phyloP scores from a whole-genome alignment of 805 yeast species.

The Candida mattraensis region DNA sequence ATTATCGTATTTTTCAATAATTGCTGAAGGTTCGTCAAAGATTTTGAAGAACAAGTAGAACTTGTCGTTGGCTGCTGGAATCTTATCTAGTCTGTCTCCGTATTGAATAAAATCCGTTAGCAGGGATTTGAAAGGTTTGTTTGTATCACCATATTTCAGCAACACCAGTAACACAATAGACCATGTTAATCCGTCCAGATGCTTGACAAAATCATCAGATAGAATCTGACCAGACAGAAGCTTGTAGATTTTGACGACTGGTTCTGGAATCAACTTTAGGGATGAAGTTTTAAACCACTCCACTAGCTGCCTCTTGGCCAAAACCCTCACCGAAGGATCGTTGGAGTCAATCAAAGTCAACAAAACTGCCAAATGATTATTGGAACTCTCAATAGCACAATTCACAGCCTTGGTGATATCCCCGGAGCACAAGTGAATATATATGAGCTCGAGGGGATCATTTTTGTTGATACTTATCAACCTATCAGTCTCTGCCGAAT shows the following conservation, averaged over 20 bases:
- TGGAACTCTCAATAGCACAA: slow-evolving; percentile 57
- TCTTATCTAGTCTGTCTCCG: slow-evolving; percentile 10
- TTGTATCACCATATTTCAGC: slow-evolving; percentile 62
- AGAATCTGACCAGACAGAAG: slow-evolving; percentile 56
- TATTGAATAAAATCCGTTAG: slow-evolving; percentile 27
- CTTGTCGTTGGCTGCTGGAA: slow-evolving; percentile 11
- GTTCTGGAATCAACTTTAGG: slow-evolving; percentile 47
- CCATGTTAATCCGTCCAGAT: slow-evolving; percentile 60
- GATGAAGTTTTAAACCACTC: slow-evolving; percentile 58
- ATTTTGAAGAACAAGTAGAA: slow-evolving; percentile 19
- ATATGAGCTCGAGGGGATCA: slow-evolving; percentile 52
- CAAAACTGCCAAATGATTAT: slow-evolving; percentile 68
- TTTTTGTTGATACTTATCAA: slow-evolving; percentile 24
- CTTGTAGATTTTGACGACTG: slow-evolving; percentile 59
- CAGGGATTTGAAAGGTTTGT: slow-evolving; percentile 34
- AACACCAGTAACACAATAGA: slow-evolving; percentile 55
- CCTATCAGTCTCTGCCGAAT: slow-evolving; percentile 36
- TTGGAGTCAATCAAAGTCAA: slow-evolving; percentile 73
- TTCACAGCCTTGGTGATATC: slow-evolving; percentile 62
- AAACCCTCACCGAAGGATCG: slow-evolving; percentile 51
- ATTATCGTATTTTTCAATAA: slow-evolving; percentile 13
- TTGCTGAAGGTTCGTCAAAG: slow-evolving; percentile 12
- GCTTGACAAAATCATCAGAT: slow-evolving; percentile 29
- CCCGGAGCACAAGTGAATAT: slow-evolving; percentile 50
- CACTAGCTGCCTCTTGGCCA: slow-evolving; percentile 61